A percentile compares a stretch with the other conserved stretches of the same genome.
Evolutionary conservation across 345 rosid species (phyloP).

Genomic region (Anacardium occidentale): DNA sequence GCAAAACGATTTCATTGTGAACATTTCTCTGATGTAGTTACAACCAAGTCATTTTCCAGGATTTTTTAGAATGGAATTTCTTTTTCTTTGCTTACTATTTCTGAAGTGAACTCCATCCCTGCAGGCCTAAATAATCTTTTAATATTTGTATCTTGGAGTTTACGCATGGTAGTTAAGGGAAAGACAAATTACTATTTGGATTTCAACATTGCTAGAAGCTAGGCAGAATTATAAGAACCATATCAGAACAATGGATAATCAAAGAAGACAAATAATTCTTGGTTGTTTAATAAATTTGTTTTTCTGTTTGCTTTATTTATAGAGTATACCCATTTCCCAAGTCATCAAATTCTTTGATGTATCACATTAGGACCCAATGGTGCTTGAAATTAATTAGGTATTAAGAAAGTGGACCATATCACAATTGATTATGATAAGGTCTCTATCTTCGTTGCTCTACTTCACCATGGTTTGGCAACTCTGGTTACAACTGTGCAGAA

Average conservation of each 20-base stretch:
- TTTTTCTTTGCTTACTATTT: background rate
- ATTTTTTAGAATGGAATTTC: background rate
- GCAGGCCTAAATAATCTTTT: background rate
- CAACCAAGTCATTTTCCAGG: background rate
- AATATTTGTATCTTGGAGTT: background rate
- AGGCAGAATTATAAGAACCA: background rate
- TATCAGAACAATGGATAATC: background rate
- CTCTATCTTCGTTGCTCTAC: background rate
- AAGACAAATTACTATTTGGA: background rate
- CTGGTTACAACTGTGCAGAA: too few relatives aligned
- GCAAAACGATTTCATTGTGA: background rate
- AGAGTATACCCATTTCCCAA: background rate
- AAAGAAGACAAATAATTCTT: too few relatives aligned
- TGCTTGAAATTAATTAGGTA: slow-evolving; percentile 10
- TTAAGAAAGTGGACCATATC: background rate
- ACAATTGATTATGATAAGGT: slow-evolving; percentile 13
- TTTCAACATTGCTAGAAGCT: background rate
- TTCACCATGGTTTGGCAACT: background rate
- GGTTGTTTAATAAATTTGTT: too few relatives aligned
- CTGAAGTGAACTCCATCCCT: background rate
- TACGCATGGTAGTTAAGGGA: background rate
- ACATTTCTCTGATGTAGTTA: background rate
- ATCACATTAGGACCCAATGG: background rate
- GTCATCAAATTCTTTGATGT: background rate
- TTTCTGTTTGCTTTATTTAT: background rate